Percentiles rank a stretch among this genome's conserved stretches.
phyloP scores from a whole-genome alignment of 2,329 filamentous ascomycete genomes.

The Calonectria honghensis region DNA sequence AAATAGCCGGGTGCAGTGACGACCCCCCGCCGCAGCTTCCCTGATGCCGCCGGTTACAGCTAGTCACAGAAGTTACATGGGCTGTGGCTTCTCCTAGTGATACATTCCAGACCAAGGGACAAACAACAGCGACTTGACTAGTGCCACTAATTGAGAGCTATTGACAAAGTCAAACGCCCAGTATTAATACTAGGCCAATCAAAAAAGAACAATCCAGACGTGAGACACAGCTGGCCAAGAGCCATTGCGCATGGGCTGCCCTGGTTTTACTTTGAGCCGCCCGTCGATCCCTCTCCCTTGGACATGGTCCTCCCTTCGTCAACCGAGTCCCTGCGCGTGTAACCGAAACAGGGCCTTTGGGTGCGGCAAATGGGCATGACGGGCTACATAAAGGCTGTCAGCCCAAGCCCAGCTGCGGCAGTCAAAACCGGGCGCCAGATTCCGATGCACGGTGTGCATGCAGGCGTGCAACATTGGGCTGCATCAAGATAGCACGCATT shows the following conservation, averaged over 20 bases:
- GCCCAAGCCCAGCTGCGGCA: neutral
- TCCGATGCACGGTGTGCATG: neutral
- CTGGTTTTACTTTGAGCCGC: neutral
- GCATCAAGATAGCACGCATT: neutral
- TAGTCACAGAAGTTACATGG: neutral
- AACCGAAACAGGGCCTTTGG: neutral
- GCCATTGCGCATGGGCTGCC: neutral
- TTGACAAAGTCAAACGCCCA: neutral
- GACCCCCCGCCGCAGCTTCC: neutral
- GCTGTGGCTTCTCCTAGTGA: neutral
- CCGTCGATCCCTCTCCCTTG: neutral
- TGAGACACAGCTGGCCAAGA: constrained; percentile 9
- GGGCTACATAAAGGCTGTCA: neutral
- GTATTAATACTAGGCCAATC: neutral
- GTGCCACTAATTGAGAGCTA: neutral
- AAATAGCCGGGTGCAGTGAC: neutral
- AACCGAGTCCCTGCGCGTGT: neutral
- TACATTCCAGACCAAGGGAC: neutral
- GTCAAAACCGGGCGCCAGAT: constrained; percentile 1
- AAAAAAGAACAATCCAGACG: neutral
- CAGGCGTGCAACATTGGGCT: neutral
- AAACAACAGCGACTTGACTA: neutral
- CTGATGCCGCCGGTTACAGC: neutral
- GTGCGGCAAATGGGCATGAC: neutral
- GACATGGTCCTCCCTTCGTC: neutral